These are phyloP conservation scores for Curvularia verruculosa DNA, from an alignment of 2,329 filamentous ascomycete genomes.

Conservation along the genomic window DNA sequence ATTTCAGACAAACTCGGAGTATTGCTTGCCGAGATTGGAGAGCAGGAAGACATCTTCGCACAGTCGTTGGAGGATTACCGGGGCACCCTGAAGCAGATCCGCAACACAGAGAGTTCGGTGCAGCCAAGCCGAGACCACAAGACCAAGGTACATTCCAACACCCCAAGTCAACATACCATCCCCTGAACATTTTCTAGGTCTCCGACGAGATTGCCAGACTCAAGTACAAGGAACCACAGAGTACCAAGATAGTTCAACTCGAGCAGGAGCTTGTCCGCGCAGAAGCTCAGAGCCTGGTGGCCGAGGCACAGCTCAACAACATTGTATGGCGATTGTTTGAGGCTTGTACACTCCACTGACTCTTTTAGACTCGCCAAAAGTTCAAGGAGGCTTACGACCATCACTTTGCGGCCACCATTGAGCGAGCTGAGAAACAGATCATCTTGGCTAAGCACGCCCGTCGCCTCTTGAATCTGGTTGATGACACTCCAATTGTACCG, in stretches of 20 bases:
- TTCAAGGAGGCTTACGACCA: conserved; percentile 92
- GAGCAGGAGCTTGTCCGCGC: conserved; percentile 97
- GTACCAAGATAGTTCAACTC: conserved; percentile 77
- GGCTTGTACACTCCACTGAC: conserved; percentile 20
- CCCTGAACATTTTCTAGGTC: conserved; percentile 57
- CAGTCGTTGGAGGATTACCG: conserved; percentile 87
- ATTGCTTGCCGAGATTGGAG: conserved; percentile 86
- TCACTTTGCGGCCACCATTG: conserved; percentile 88
- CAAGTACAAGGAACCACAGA: conserved; percentile 90
- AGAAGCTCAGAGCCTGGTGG: conserved; percentile 94
- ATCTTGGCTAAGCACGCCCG: conserved; percentile 91
- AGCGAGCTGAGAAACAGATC: conserved; percentile 95
- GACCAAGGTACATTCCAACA: conserved; percentile 61
- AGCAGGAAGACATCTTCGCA: conserved; percentile 89
- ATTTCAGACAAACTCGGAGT: conserved; percentile 96
- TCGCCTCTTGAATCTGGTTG: conserved; percentile 80
- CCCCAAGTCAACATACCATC: not conserved
- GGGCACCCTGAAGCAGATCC: conserved; percentile 82
- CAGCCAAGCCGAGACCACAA: conserved; percentile 90
- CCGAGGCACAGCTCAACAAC: conserved; percentile 95
- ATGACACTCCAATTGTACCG: conserved; percentile 87
- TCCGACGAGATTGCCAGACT: conserved; percentile 89
- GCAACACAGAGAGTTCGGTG: conserved; percentile 94
- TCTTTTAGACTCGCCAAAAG: conserved; percentile 81
- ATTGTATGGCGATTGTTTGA: conserved; percentile 61